Evolutionary conservation across 345 rosid species (phyloP).

Genomic region (Eutrema yunnanense): DNA sequence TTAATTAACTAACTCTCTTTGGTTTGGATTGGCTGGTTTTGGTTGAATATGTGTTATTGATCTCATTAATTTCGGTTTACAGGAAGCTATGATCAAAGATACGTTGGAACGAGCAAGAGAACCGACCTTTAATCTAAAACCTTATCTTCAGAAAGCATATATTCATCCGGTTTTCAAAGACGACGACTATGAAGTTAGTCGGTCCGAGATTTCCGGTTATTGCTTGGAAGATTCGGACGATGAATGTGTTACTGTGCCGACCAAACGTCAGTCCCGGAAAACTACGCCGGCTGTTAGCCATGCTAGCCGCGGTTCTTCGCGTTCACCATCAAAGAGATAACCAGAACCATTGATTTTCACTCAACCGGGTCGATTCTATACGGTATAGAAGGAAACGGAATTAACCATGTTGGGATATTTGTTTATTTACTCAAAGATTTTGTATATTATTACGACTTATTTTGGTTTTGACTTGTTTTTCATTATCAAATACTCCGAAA

Average conservation of each 20-base stretch:
- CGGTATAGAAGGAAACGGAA: slow-evolving; percentile 14
- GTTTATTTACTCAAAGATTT: neutral
- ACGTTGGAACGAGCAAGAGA: slow-evolving; percentile 78
- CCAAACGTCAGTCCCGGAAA: slow-evolving; percentile 53
- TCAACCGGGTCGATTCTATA: slow-evolving; percentile 9
- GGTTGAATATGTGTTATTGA: neutral
- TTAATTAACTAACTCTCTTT: neutral
- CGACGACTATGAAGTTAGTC: slow-evolving; percentile 34
- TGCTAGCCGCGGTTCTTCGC: slow-evolving; percentile 36
- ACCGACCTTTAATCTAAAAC: slow-evolving; percentile 60
- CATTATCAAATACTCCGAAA: no score
- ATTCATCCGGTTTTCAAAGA: slow-evolving; percentile 69
- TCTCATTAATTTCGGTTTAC: slow-evolving; percentile 11
- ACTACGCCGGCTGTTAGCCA: slow-evolving; percentile 45
- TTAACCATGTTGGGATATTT: neutral
- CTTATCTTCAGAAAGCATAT: slow-evolving; percentile 71
- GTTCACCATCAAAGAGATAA: slow-evolving; percentile 22
- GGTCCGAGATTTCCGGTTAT: slow-evolving; percentile 20
- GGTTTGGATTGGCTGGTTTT: neutral
- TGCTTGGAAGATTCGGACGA: slow-evolving; percentile 36
- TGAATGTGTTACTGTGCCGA: slow-evolving; percentile 56
- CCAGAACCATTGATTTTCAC: neutral
- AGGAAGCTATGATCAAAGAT: slow-evolving; percentile 97
- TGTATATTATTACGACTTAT: neutral
- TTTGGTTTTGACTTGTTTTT: neutral